Base-by-base conservation (phyloP, 75 land plant species). In the Isoetes taiwanensis region DNA sequence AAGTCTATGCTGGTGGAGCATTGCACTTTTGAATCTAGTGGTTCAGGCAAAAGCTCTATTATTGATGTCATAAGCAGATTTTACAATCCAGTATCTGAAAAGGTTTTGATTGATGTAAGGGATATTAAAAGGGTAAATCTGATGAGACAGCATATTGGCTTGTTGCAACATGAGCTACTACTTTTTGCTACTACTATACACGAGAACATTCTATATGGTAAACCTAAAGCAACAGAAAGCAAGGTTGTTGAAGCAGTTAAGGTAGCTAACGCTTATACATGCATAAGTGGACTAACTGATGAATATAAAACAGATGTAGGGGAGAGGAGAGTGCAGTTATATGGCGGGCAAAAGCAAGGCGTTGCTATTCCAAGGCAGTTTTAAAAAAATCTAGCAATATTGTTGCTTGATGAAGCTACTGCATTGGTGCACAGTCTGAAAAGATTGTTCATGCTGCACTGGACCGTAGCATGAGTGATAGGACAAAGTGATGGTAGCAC, bases 341-440 rank as follows among this genome's bases (percentile, higher is more conserved):
- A 16, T 6, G 50, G 50, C 16, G 50, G 50, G 12, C 19, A 46
- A 23, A 46, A 46, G 50, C 50, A 46, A 46, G 5, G 50, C 8
- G n/a, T 46, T n/a, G 50, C 50, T n/a, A 46, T 46, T 4, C 21
- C 50, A 5, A 46, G 50, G n/a, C 21, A 16, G 16, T 19, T 46
- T 19, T 3, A 19, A 16, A 46, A 46, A 23, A 46, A 46, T 23
- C 50, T 23, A 4, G 6, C 50, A 5, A 46, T 46, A 5, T 19
- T 46, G 6, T 23, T 46, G 16, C 50, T 46, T n/a, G 50, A 46
- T n/a, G 50, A 46, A 46, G 50, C 50, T n/a, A 46, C 50, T 4
- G 23, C 5, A 16, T 46, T 19, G 50, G 23, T 46, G 50, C 50
- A 8, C n/a, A 46, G 50, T 46, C 50, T 8, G 50, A 46, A 23